Base-by-base conservation (phyloP, 148 eudicot genomes). In the Rhododendron mucronatum region DNA sequence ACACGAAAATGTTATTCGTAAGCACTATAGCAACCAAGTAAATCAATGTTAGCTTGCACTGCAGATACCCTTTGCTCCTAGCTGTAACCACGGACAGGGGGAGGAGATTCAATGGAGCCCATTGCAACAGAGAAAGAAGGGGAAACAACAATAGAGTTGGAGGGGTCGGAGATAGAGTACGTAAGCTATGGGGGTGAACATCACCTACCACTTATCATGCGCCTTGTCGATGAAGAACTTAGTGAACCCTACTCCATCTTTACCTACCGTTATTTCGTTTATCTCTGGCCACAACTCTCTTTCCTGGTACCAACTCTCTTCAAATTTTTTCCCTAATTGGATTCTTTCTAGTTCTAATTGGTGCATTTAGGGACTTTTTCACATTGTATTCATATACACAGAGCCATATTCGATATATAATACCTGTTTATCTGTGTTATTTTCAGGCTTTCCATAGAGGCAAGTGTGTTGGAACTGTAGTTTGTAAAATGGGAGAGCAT, bases 211-310 rank as follows among this genome's bases (percentile, higher is more conserved):
- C 84, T 94, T 35, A 95, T 97, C 26, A 97, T 97, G 99, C 85
- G 88, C 14, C 96, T 97, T 13, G 99, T 97, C 26, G 99, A 97
- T 86, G 85, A 91, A 85, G 98, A 95, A 78, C 96, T 97, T 80
- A 97, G 99, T 65, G 99, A 97, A 87, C 98, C 99, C 82, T 97
- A 97, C 88, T 97, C 99, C 85, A 97, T 97, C 90, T 97, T 97
- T 91, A 97, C 99, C 53, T 97, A 97, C 71, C 95, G 99, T 80
- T 97, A 97, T 91, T 97, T 97, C 85, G 99, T 97, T 92, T 94
- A 97, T 86, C 96, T 94, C 37, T 97, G 99, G 99, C 99, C 99
- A 51, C 92, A 94, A 30, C 98, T 97, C 87, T 93, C 93, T 82
- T 93, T 97, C 89, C 93, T 95, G 61, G 98, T 95, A 80, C 51